Conservation (phyloP, 2,329 filamentous ascomycete species). For the Cladophialophora bantiana region DNA sequence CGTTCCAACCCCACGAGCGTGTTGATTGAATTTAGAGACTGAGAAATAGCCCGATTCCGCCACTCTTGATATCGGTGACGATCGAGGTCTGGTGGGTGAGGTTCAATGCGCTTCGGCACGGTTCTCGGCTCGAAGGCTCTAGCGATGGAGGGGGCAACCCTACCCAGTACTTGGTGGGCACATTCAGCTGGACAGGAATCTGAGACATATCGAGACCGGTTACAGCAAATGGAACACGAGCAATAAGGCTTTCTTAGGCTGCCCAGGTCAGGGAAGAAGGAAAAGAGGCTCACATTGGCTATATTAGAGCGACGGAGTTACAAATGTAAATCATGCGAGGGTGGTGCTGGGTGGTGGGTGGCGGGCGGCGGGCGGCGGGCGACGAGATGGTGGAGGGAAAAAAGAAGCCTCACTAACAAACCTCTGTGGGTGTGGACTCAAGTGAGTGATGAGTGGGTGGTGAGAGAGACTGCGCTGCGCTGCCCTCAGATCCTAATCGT, state of each 20-base stretch:
- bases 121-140: neutral
- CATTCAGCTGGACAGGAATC: conserved; percentile 15
- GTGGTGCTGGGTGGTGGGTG: conserved; percentile 7
- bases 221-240: neutral
- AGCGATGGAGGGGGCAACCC: neutral
- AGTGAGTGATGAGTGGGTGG: neutral
- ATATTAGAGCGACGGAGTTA: neutral
- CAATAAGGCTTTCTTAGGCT: neutral
- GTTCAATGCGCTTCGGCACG: neutral
- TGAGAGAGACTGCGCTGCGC: neutral
- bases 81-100: neutral
- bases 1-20: neutral
- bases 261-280: neutral
- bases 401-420: too few species aligned
- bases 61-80: neutral
- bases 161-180: neutral
- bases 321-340: conserved; percentile 2
- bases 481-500: conserved; percentile 8
- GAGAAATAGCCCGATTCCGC: neutral
- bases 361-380: neutral
- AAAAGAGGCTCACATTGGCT: neutral
- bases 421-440: too few species aligned
- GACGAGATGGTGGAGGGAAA: neutral
- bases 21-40: neutral
- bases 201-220: conserved; percentile 23